Conservation (phyloP, 202 grass and related monocot species). For the Panicum hallii region DNA sequence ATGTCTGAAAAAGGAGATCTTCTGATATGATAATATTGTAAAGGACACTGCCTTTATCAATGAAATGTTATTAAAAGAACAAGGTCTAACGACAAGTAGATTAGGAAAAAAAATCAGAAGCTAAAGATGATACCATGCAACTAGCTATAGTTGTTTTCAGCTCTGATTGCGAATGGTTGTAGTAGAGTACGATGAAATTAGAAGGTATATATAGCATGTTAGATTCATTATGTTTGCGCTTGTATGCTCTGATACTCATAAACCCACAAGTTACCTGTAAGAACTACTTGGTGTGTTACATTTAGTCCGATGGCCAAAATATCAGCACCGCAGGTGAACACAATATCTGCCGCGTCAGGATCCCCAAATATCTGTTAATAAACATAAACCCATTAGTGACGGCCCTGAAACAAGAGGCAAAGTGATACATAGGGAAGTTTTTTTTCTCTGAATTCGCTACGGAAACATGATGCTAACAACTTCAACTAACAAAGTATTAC, state of each 20-base stretch:
- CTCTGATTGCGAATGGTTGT: not conserved
- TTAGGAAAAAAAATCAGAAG: not conserved
- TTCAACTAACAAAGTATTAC: not conserved
- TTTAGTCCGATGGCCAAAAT: slow-evolving; percentile 92
- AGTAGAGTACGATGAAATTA: not conserved
- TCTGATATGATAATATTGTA: not conserved
- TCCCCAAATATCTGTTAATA: slow-evolving; percentile 78
- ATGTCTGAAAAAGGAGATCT: not conserved
- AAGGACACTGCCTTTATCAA: not conserved
- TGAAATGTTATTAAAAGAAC: not conserved
- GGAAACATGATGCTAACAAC: not conserved
- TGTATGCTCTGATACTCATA: not conserved
- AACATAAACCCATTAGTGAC: slow-evolving; percentile 23
- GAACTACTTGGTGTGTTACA: slow-evolving; percentile 89
- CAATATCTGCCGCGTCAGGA: slow-evolving; percentile 84
- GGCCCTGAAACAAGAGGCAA: not conserved
- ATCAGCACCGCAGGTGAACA: slow-evolving; percentile 93
- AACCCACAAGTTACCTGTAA: slow-evolving; percentile 56
- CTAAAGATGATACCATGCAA: not conserved
- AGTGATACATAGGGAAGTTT: not conserved
- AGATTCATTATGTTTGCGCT: not conserved
- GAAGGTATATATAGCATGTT: not conserved
- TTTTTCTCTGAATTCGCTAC: not conserved
- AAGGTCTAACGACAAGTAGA: not conserved
- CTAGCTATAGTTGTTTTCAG: not conserved